These are phyloP conservation scores for Yarrowia bubula DNA, from an alignment of 805 yeast species.

Conservation along the genomic window DNA sequence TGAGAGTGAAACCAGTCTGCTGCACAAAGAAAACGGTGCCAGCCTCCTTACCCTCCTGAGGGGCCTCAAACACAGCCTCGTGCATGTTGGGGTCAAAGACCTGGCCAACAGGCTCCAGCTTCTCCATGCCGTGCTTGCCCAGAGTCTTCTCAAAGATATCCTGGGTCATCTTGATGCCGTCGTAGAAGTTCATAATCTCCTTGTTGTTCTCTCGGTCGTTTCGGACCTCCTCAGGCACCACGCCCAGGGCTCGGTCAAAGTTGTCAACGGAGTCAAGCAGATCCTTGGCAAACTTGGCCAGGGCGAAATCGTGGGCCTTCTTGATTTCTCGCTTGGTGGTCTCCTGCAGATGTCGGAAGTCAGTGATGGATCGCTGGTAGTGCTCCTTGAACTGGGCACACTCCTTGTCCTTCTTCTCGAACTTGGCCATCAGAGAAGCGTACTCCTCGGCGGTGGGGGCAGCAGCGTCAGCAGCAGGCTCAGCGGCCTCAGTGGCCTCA, in stretches of 20 bases:
- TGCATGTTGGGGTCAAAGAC: conserved; percentile 86
- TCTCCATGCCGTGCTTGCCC: conserved; percentile 71
- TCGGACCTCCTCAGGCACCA: conserved; percentile 43
- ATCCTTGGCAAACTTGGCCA: conserved; percentile 89
- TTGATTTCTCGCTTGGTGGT: conserved; percentile 82
- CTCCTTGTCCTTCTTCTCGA: conserved; percentile 57
- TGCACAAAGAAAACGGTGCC: conserved; percentile 92
- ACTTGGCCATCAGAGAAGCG: conserved; percentile 48
- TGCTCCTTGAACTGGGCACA: conserved; percentile 79
- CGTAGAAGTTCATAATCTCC: conserved; percentile 72
- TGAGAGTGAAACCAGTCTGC: conserved; percentile 82
- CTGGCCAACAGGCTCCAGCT: conserved; percentile 81
- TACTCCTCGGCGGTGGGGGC: conserved; percentile 32
- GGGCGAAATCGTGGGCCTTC: conserved; percentile 84
- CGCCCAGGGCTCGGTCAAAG: conserved; percentile 83
- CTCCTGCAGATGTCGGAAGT: conserved; percentile 88
- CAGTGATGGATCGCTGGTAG: conserved; percentile 81
- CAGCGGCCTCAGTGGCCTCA: conserved; percentile 22
- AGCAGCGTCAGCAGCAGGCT: neutral
- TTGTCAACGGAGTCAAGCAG: conserved; percentile 86
- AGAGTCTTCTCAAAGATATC: conserved; percentile 82
- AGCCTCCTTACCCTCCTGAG: conserved; percentile 83
- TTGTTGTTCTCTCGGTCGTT: conserved; percentile 47
- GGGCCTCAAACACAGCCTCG: conserved; percentile 87
- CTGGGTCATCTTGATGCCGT: conserved; percentile 89